phyloP scores from a whole-genome alignment of 371 early-diverging fungal species.

The Mucor saturninus region DNA sequence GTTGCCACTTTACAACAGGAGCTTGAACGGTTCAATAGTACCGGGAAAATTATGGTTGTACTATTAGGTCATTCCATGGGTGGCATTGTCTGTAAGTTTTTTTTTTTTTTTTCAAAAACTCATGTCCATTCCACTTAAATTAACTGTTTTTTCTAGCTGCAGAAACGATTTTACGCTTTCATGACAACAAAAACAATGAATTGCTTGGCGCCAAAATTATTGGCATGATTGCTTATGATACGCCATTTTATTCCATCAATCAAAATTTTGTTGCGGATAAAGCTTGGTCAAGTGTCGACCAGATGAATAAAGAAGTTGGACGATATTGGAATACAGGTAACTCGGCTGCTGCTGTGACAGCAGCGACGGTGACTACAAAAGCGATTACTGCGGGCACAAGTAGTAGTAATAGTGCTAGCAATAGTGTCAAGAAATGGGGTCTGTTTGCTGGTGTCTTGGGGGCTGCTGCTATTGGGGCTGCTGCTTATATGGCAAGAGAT shows the following conservation, averaged over 20 bases:
- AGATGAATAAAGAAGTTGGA: conserved; percentile 25
- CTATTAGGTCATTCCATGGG: conserved; percentile 68
- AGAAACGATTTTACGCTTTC: conserved; percentile 56
- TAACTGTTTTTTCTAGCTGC: conserved; percentile 44
- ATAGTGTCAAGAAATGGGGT: conserved; percentile 43
- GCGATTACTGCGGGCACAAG: conserved; percentile 8
- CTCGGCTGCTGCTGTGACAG: conserved; percentile 10
- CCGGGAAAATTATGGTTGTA: conserved; percentile 44
- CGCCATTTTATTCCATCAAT: conserved; percentile 65
- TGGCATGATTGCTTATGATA: conserved; percentile 65
- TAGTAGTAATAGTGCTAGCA: conserved; percentile 1
- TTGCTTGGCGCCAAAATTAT: conserved; percentile 43
- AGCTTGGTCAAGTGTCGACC: conserved; percentile 26
- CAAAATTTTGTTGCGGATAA: conserved; percentile 47
- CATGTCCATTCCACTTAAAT: neutral
- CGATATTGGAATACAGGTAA: conserved; percentile 33
- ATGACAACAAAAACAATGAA: conserved; percentile 16
- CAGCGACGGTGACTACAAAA: conserved; percentile 16
- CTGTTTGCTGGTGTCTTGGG: conserved; percentile 57
- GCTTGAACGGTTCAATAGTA: conserved; percentile 22
- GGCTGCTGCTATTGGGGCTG: conserved; percentile 56
- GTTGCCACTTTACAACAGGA: conserved; percentile 38
- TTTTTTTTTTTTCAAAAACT: neutral
- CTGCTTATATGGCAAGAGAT: conserved; percentile 50
- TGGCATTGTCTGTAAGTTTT: conserved; percentile 62